Base-by-base conservation (phyloP, 495 filamentous ascomycete species). In the Immersiella caudata region DNA sequence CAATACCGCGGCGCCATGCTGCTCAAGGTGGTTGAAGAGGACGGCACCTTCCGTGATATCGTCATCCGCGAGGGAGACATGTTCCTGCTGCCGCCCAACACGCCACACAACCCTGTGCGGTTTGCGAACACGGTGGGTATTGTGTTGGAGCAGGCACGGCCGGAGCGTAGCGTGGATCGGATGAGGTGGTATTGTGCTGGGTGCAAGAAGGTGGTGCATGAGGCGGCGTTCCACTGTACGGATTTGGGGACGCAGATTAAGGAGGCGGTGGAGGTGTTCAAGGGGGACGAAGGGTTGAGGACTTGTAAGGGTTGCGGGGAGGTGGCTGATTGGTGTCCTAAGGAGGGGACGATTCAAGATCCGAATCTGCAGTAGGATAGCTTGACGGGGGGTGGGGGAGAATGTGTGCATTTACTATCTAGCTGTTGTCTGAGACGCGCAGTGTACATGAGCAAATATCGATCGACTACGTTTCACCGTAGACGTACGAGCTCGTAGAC, bases 161-260 rank as follows among this genome's bases (percentile, higher is more conserved):
- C 90, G 0, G 77, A 84, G 46, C 87, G 79, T 21, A 84, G 85
- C 20, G 70, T 93, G 26, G 95, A 99, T 84, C 83, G 83, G 54
- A 87, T 99, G 82, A 82, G 94, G 25, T 99, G 95, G 95, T 99
- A 98, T 77, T 95, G 92, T 72, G 84, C 85, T 73, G 77, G 75
- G 11, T 96, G 93, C 74, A 78, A 80, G 18, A 83, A 85, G 66
- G 77, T 95, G 58, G 94, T 99, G 4, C 88, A 94, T 79, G 94
- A 98, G 82, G 90, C 89, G 49, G 79, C 83, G 6, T 99, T 99
- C 75, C 87, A 94, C 72, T 97, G 93, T 73, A 93, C 90, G 54
- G 90, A 99, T 78, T 77, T 99, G 60, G 95, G 95, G n/a, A 96
- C 92, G 51, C 95, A 99, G 84, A 93, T 99, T 66, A 99, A 97